Evolutionary conservation across 2,329 filamentous ascomycete genomes (phyloP).

Genomic region (Tolypocladium nubicola): DNA sequence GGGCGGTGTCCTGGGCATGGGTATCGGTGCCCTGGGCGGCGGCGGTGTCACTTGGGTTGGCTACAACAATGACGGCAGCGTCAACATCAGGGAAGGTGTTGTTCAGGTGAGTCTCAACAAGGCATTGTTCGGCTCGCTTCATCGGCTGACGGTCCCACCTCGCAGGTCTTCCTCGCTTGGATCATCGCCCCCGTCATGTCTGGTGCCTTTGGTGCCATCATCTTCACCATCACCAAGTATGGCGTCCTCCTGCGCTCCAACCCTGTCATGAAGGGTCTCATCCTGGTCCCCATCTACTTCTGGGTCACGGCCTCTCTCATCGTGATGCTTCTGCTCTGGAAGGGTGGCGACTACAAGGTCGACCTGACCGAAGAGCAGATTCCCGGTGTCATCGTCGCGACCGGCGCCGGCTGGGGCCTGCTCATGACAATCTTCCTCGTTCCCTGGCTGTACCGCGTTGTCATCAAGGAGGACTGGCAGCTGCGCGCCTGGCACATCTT

Average conservation of each 20-base stretch:
- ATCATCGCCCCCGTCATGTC: constrained; percentile 47
- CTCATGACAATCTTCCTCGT: constrained; percentile 43
- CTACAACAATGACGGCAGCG: constrained; percentile 24
- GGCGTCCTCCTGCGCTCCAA: constrained; percentile 41
- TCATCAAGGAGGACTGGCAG: constrained; percentile 51
- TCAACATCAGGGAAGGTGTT: constrained; percentile 35
- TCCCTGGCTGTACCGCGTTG: constrained; percentile 46
- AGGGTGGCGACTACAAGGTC: constrained; percentile 34
- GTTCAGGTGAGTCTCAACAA: constrained; percentile 26
- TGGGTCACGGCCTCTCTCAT: constrained; percentile 42
- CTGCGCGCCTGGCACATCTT: constrained; percentile 44
- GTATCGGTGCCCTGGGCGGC: constrained; percentile 42
- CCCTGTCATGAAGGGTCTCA: constrained; percentile 41
- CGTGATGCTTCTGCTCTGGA: constrained; percentile 51
- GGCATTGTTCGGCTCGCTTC: background rate
- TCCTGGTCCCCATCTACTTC: constrained; percentile 46
- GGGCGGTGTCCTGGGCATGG: constrained; percentile 48
- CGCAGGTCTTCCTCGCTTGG: constrained; percentile 49
- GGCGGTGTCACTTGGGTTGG: constrained; percentile 43
- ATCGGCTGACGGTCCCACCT: constrained; percentile 21
- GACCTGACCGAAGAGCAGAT: constrained; percentile 37
- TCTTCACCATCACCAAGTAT: constrained; percentile 48
- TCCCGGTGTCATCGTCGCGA: constrained; percentile 42
- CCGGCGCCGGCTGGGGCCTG: constrained; percentile 37
- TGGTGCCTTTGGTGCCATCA: constrained; percentile 38